These are phyloP conservation scores for Dacryopinax spathularia DNA, from an alignment of 768 basidiomycete genomes.

Conservation along the genomic window DNA sequence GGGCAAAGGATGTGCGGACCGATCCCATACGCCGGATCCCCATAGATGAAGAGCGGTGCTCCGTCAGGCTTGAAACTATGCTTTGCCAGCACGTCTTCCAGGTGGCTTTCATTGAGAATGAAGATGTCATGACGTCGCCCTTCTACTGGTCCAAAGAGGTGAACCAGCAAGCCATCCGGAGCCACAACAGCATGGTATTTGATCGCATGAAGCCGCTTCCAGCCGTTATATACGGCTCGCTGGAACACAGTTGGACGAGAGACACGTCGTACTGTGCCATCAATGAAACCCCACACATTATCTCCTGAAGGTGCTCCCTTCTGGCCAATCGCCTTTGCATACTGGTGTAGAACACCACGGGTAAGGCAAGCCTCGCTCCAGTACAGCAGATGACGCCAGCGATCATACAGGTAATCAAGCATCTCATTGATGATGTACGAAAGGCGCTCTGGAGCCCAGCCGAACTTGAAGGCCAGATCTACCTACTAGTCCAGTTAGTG, in stretches of 20 bases:
- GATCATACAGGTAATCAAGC: conserved; percentile 8
- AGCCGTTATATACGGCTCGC: conserved; percentile 15
- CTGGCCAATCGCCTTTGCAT: conserved; percentile 13
- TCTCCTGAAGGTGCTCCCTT: conserved; percentile 13
- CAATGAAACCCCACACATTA: conserved; percentile 16
- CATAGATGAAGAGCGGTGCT: background rate
- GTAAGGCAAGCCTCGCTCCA: no score
- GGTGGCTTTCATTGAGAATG: background rate
- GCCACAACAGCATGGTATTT: conserved; percentile 10
- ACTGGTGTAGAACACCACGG: conserved; percentile 8
- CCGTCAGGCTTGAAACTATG: background rate
- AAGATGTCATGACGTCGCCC: background rate
- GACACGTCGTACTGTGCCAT: conserved; percentile 17
- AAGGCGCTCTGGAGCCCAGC: no score
- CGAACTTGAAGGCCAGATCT: no score
- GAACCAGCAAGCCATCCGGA: background rate
- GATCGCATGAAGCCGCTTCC: conserved; percentile 20
- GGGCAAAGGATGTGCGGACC: background rate
- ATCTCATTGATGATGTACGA: conserved; percentile 15
- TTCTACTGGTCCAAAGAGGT: background rate
- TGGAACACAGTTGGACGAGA: conserved; percentile 13
- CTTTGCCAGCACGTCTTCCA: background rate
- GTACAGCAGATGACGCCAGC: conserved; percentile 16
- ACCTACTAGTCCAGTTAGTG: no score
- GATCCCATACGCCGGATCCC: background rate